phyloP scores from a whole-genome alignment of 305 asterid genomes.

The Solanum hybrid region DNA sequence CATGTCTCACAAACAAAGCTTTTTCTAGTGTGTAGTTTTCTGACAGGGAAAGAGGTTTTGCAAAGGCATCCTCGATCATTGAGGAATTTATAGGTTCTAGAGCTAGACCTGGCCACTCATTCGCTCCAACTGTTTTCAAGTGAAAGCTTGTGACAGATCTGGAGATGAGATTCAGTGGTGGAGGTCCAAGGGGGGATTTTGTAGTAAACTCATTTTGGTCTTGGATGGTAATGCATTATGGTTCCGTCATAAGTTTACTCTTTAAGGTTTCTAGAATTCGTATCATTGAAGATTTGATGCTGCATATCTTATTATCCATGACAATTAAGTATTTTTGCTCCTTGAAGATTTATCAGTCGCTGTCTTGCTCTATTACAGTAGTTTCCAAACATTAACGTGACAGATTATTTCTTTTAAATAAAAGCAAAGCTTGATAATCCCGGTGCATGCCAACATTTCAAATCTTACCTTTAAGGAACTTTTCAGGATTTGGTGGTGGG shows the following conservation, averaged over 20 bases:
- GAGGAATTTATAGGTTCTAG: neutral
- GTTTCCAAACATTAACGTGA: neutral
- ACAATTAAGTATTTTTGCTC: neutral
- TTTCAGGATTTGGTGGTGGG: constrained; percentile 96
- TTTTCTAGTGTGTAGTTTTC: neutral
- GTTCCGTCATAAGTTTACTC: neutral
- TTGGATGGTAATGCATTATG: neutral
- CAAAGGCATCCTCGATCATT: neutral
- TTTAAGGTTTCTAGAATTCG: neutral
- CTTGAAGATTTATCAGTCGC: neutral
- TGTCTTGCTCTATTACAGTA: neutral
- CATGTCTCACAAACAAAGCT: neutral
- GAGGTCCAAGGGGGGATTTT: neutral
- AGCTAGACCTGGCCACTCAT: neutral
- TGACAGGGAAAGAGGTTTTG: neutral
- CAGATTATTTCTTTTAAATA: neutral
- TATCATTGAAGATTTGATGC: neutral
- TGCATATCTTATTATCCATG: neutral
- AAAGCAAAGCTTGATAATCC: neutral
- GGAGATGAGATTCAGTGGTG: neutral
- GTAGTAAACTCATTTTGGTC: neutral
- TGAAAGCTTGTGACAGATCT: neutral
- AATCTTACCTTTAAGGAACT: constrained; percentile 3
- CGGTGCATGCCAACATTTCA: neutral
- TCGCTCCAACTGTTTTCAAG: neutral